phyloP scores from a whole-genome alignment of 2,329 filamentous ascomycete species.

The Botrytis byssoidea region DNA sequence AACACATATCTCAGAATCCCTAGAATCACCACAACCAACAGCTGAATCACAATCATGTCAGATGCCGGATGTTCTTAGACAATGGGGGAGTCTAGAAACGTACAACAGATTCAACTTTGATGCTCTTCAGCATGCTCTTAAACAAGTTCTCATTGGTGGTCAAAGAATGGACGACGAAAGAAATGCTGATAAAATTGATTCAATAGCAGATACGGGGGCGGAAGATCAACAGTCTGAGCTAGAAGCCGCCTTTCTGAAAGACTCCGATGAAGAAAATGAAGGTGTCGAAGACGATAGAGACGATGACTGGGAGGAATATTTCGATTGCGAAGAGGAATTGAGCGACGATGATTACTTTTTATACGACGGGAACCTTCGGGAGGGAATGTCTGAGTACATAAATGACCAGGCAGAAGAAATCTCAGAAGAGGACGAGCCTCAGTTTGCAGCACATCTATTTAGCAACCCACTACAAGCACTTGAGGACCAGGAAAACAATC shows the following conservation, averaged over 20 bases:
- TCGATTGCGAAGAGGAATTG: neutral
- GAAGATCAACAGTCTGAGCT: neutral
- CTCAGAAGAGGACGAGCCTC: neutral
- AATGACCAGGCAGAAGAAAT: neutral
- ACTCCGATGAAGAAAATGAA: neutral
- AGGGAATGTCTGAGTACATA: neutral
- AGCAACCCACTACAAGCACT: neutral
- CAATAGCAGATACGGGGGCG: neutral
- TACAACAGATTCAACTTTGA: neutral
- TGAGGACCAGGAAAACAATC: neutral
- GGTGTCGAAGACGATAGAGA: neutral
- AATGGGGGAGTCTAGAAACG: neutral
- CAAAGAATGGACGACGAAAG: neutral
- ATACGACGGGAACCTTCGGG: neutral
- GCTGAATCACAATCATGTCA: neutral
- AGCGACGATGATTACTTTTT: neutral
- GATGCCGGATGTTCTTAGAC: neutral
- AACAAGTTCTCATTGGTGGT: neutral
- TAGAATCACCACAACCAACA: too few species aligned
- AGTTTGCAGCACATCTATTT: neutral
- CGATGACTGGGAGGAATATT: neutral
- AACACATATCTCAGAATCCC: rapidly evolving
- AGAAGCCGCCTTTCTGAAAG: neutral
- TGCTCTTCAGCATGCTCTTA: neutral
- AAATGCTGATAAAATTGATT: too few species aligned